phyloP scores from a whole-genome alignment of 495 filamentous ascomycete species.

The Corynascus novoguineensis region DNA sequence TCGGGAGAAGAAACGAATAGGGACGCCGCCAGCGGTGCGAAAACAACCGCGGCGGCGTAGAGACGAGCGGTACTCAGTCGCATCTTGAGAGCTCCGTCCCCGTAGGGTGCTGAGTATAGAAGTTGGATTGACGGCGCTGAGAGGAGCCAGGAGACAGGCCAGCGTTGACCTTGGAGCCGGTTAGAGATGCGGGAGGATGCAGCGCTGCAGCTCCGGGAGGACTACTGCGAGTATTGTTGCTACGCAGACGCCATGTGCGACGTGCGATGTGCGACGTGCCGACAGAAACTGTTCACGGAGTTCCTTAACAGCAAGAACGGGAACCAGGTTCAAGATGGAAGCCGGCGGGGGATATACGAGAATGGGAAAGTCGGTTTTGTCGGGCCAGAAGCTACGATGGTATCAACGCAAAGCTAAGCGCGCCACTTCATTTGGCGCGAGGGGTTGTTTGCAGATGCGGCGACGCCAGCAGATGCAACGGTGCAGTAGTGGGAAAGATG shows the following conservation, averaged over 20 bases:
- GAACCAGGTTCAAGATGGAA: background rate
- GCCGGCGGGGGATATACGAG: background rate
- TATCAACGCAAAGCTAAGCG: conserved; percentile 2
- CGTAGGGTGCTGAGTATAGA: background rate
- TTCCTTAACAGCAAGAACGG: background rate
- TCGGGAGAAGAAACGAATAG: conserved; percentile 33
- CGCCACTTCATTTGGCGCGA: conserved; percentile 5
- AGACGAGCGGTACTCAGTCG: conserved; percentile 14
- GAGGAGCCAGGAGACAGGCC: background rate
- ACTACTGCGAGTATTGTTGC: conserved; percentile 26
- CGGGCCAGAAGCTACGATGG: background rate
- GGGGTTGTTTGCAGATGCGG: background rate
- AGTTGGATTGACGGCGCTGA: background rate
- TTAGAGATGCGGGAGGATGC: conserved; percentile 14
- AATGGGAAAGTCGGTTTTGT: background rate
- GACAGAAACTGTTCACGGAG: conserved; percentile 5
- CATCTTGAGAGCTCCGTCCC: conserved; percentile 19
- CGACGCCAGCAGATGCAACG: conserved; percentile 12
- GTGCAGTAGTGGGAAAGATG: conserved; percentile 1
- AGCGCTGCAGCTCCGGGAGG: conserved; percentile 20
- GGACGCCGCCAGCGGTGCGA: conserved; percentile 29
- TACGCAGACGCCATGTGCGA: conserved; percentile 20
- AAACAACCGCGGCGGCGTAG: conserved; percentile 12
- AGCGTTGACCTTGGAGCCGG: background rate
- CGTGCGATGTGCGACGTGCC: conserved; percentile 29